Evolutionary conservation across 345 rosid genomes (phyloP).

Genomic region (Salix suchowensis): DNA sequence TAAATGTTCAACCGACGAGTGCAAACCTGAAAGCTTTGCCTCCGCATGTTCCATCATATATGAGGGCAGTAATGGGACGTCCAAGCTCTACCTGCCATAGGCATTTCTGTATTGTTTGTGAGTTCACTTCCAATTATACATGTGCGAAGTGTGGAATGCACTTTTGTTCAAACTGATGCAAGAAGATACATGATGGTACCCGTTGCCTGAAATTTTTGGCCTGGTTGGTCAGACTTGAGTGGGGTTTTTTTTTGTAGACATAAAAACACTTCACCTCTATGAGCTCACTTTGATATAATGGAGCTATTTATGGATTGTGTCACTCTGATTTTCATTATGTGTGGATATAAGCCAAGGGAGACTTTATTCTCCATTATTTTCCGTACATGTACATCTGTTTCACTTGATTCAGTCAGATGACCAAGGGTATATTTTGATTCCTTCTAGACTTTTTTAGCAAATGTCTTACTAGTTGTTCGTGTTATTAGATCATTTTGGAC

Average conservation of each 20-base stretch:
- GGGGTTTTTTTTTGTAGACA: neutral
- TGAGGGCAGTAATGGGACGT: conserved; percentile 42
- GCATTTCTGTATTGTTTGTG: conserved; percentile 81
- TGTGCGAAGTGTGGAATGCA: conserved; percentile 80
- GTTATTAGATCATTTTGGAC: no score
- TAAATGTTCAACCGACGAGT: neutral
- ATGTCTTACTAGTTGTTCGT: neutral
- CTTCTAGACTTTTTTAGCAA: neutral
- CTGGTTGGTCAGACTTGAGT: conserved; percentile 22
- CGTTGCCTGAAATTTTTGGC: conserved; percentile 61
- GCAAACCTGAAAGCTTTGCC: conserved; percentile 81
- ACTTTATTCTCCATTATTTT: no score
- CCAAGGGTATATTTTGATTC: neutral
- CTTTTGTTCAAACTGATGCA: conserved; percentile 61
- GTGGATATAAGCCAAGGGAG: neutral
- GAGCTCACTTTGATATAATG: neutral
- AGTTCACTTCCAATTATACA: conserved; percentile 61
- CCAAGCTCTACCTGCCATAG: conserved; percentile 73
- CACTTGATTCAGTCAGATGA: neutral
- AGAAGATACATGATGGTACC: no score
- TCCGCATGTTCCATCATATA: conserved; percentile 70
- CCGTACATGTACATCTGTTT: neutral
- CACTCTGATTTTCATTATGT: neutral
- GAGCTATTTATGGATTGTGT: neutral
- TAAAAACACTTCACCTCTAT: neutral